Evolutionary conservation across 495 filamentous ascomycete genomes (phyloP).

Genomic region (Talaromyces wortmannii): DNA sequence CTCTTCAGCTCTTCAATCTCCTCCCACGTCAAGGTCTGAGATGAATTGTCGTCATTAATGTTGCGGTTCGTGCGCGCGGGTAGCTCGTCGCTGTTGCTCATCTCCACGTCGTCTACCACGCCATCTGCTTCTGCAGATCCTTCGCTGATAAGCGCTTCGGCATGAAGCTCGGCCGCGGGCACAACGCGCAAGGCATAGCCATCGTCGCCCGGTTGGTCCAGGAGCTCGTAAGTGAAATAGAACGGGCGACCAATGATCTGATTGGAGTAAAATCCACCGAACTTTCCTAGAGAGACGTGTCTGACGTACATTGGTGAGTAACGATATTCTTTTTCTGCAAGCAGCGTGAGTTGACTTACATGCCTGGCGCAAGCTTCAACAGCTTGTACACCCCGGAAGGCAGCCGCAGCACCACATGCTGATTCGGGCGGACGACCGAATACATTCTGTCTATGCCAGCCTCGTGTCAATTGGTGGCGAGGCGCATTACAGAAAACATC

Average conservation of each 20-base stretch:
- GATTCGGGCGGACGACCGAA: slow-evolving; percentile 53
- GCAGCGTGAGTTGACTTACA: slow-evolving; percentile 47
- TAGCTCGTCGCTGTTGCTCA: slow-evolving; percentile 34
- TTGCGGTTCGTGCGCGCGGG: slow-evolving; percentile 73
- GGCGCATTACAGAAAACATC: background rate
- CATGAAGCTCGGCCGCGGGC: slow-evolving; percentile 72
- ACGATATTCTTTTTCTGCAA: too few species aligned
- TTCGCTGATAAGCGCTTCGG: slow-evolving; percentile 57
- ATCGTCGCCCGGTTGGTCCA: slow-evolving; percentile 54
- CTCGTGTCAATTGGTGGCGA: background rate
- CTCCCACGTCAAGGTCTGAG: slow-evolving; percentile 72
- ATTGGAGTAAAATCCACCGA: slow-evolving; percentile 80
- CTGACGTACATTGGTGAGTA: too few species aligned
- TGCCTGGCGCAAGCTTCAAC: slow-evolving; percentile 63
- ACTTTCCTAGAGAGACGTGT: slow-evolving; percentile 72
- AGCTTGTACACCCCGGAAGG: slow-evolving; percentile 61
- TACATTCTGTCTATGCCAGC: slow-evolving; percentile 20
- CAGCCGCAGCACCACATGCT: slow-evolving; percentile 57
- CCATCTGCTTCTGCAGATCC: slow-evolving; percentile 37
- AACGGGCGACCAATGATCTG: slow-evolving; percentile 82
- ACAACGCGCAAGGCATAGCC: slow-evolving; percentile 69
- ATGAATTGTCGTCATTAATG: slow-evolving; percentile 70
- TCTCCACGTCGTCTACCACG: slow-evolving; percentile 33
- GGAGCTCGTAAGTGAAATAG: slow-evolving; percentile 82
- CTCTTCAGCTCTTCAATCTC: slow-evolving; percentile 92